Evolutionary conservation across 495 filamentous ascomycete genomes (phyloP), one percentile per base, ranked within the genome.

Genomic region (Neurospora sp.): DNA sequence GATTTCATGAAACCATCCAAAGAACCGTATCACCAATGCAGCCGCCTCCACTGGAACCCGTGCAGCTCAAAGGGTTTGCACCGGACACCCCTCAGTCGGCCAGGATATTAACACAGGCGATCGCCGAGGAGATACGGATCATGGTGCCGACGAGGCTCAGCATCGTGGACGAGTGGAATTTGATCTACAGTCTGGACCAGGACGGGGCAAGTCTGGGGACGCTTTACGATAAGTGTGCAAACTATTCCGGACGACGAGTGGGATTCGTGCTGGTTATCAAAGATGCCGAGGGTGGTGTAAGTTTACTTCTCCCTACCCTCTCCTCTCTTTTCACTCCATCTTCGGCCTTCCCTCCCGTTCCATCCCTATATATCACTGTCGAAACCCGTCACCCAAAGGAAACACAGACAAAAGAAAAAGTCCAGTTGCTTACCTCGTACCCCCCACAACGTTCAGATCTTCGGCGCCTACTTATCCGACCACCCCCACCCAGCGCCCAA

Each of bases 381-480:
- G 69, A 14, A n/a, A 20, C 10, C 16, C n/a, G 42, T 37, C 20
- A 53, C 9, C 39, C 22, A 53, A 41, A 35, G 12, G n/a, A 35
- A 69, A 14, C 35, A n/a, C 3, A 39, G 74, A 39, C n/a, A 9
- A 20, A 71, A 20, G 53, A 71, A 20, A 40, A 45, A 45, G 12
- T n/a, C 22, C 6, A 7, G 10, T 12, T 5, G 2, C 31, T 69
- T 22, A 42, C 39, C 41, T 65, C 16, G 20, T 22, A 42, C 40
- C 14, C 40, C 16, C 40, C 41, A 39, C 59, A 22, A 44, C 20
- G 9, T 35, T 40, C 78, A 95, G 87, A 87, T 94, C 69, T 99
- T 99, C 79, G 96, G 96, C 79, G 94, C 95, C 70, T 98, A 97
- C 82, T 88, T 98, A 73, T 96, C 93, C 74, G 94, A 98, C 77